Conservation (phyloP, 495 filamentous ascomycete species). For the Jackrogersella multiformis region DNA sequence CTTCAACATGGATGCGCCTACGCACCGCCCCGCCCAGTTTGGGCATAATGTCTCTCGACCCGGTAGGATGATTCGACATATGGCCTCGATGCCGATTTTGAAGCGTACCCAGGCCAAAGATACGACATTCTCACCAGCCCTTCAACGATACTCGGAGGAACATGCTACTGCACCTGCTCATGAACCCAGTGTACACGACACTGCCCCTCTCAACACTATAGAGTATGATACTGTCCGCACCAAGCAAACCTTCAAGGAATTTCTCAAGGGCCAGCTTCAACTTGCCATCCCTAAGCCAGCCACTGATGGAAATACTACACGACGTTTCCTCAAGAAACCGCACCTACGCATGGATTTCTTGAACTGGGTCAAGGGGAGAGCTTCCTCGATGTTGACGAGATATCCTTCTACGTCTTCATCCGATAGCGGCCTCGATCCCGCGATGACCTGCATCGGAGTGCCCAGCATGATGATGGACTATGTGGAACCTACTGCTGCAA, state of each 20-base stretch:
- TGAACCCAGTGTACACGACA: not conserved
- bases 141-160: slow-evolving; percentile 20
- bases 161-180: not conserved
- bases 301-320: not conserved
- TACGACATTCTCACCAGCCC: not conserved
- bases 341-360: slow-evolving; percentile 17
- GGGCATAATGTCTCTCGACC: not conserved
- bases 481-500: slow-evolving; percentile 4
- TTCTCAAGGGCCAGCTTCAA: slow-evolving; percentile 15
- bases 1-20: slow-evolving; percentile 27
- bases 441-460: slow-evolving; percentile 38
- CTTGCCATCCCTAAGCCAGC: not conserved
- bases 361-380: slow-evolving; percentile 26
- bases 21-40: not conserved
- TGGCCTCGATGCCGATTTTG: slow-evolving; percentile 32
- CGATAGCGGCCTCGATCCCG: slow-evolving; percentile 34
- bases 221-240: not conserved
- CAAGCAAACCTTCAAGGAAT: slow-evolving; percentile 14
- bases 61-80: slow-evolving; percentile 14
- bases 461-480: slow-evolving; percentile 29
- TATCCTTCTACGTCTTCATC: slow-evolving; percentile 19
- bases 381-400: not conserved
- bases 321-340: not conserved
- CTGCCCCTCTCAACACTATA: not conserved
- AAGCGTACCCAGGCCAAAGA: not conserved